Conservation (phyloP, 768 basidiomycete species). For the Xerocomellus intermedius region DNA sequence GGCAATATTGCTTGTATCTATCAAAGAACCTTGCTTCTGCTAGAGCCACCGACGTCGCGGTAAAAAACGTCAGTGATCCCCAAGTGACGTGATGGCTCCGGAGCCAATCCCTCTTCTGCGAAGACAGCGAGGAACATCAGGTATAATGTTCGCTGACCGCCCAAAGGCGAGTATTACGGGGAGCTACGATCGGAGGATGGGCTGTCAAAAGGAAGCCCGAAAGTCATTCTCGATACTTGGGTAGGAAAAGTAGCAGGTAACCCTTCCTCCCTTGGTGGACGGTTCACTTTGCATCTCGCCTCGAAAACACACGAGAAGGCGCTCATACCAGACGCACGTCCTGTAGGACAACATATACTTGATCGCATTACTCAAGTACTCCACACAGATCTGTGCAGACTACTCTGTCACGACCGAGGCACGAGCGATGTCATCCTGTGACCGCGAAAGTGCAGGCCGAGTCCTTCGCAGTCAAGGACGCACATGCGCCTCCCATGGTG, state of each 20-base stretch:
- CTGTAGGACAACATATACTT: background rate
- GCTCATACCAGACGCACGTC: background rate
- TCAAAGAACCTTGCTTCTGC: background rate
- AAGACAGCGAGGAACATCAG: background rate
- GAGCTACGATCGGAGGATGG: background rate
- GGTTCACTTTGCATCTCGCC: background rate
- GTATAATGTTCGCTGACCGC: background rate
- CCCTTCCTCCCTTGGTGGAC: background rate
- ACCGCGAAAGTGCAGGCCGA: background rate
- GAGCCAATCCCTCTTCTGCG: background rate
- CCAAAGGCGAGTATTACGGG: background rate
- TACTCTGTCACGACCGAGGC: background rate
- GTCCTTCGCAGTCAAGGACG: background rate
- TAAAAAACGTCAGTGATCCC: background rate
- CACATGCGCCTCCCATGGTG: background rate
- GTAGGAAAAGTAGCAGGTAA: background rate
- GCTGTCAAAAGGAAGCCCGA: background rate
- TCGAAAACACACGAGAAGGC: background rate
- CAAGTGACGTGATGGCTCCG: background rate
- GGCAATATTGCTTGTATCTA: background rate
- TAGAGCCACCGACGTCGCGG: conserved; percentile 5
- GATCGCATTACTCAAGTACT: background rate
- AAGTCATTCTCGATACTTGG: background rate
- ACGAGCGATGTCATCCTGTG: background rate
- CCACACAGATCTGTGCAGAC: background rate